Base-by-base conservation (phyloP, 1,284 basidiomycete species). In the Ganoderma leucocontextum region DNA sequence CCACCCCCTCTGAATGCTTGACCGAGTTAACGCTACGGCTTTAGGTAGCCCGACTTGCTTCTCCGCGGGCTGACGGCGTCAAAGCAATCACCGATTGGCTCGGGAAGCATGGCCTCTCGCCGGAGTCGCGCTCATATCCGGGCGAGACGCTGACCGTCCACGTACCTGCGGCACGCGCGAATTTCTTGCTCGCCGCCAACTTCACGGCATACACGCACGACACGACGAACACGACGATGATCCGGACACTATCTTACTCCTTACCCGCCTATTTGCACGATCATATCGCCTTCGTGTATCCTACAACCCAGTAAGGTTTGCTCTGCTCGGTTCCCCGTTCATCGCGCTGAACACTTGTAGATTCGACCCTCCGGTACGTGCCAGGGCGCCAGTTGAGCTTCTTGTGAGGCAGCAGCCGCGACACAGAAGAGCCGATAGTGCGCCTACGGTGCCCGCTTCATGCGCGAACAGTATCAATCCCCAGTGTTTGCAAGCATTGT, bases 401-500 rank as follows among this genome's bases (percentile, higher is more conserved):
- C 33, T 19, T 63, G 15, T 60, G 57, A 13, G 41, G 42, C 41
- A 9, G 9, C 52, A 33, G 33, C 15, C 29, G 8, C 52, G 15
- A 7, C 52, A 33, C 5, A 33, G 29, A 15, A 55, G 52, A 13
- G 52, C 15, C 29, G 29, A 35, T 3, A 29, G 29, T 19, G 29
- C 52, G 29, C 33, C 29, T 4, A 17, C 29, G 22, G 36, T 60
- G 12, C 60, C 65, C n/a, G 12, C 65, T 1, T 55, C 62, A 17
- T 70, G 69, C 33, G 63, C 19, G 17, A 25, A 55, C 12, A 47
- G 17, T 1, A 82, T 89, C 59, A 88, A 87, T 0, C 87, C 87
- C 10, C 75, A 82, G 0, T 90, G 87, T 73, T 76, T 90, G 61
- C 76, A 82, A 60, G 79, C 80, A 4, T 71, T 89, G 42, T 90